phyloP scores from a whole-genome alignment of 2,329 filamentous ascomycete species.

The Trichoderma aggressivum region DNA sequence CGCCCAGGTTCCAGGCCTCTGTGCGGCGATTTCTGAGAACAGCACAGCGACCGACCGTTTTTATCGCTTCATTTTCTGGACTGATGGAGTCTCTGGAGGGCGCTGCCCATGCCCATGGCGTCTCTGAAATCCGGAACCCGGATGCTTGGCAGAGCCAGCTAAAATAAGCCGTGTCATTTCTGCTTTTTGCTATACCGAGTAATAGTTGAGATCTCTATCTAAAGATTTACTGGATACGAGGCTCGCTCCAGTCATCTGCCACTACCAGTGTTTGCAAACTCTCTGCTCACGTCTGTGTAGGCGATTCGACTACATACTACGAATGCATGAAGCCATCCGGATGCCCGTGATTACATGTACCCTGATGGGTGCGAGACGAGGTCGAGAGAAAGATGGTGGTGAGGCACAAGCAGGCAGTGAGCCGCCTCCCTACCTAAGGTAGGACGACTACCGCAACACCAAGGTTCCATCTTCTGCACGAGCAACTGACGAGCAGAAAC shows the following conservation, averaged over 20 bases:
- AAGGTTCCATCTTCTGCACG: conserved; percentile 9
- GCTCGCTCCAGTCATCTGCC: not conserved
- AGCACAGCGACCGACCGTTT: not conserved
- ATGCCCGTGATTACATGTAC: not conserved
- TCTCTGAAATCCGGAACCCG: conserved; percentile 7
- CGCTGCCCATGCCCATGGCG: not conserved
- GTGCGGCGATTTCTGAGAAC: conserved; percentile 12
- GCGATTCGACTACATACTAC: not conserved
- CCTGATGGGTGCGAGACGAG: not conserved
- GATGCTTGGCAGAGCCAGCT: conserved; percentile 2
- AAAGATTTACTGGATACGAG: not conserved
- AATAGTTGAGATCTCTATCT: not conserved
- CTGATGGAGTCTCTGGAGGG: not conserved
- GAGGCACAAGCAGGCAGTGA: not conserved
- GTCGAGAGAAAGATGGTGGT: not conserved
- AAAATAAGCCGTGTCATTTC: not conserved
- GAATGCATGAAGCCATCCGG: not conserved
- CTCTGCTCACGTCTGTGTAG: not conserved
- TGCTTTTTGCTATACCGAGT: not conserved
- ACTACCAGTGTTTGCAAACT: not conserved
- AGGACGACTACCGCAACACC: not conserved
- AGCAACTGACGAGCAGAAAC: conserved; percentile 13
- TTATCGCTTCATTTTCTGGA: not conserved
- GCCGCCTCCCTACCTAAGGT: not conserved
- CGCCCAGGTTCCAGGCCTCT: conserved; percentile 15